Conservation (phyloP, 306 rosid species). For the Malus orientalis region DNA sequence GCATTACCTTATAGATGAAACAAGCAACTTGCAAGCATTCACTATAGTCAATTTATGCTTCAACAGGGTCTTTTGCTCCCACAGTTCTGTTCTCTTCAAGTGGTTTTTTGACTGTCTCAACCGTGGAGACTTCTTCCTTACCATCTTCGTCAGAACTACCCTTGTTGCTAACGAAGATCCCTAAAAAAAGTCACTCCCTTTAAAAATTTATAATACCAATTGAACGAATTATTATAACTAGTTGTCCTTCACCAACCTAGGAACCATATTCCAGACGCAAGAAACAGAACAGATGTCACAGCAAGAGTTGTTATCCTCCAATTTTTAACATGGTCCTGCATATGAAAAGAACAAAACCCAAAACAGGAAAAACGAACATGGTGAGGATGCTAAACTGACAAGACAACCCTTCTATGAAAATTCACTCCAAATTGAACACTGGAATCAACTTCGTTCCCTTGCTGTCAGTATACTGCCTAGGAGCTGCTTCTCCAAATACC, state of each 20-base stretch:
- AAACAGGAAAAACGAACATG: not conserved
- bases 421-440: not conserved
- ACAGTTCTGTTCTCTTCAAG: constrained; percentile 34
- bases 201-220: not conserved
- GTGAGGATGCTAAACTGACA: constrained; percentile 9
- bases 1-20: not conserved
- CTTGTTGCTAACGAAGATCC: constrained; percentile 48
- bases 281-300: constrained; percentile 61
- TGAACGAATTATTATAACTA: constrained; percentile 6
- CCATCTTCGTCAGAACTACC: constrained; percentile 33
- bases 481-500: not conserved
- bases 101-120: constrained; percentile 34
- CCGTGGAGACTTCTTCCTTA: constrained; percentile 26
- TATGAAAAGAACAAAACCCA: constrained; percentile 7
- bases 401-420: not conserved
- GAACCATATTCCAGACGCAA: constrained; percentile 75
- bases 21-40: not conserved
- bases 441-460: not conserved
- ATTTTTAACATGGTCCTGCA: constrained; percentile 60
- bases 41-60: constrained; percentile 24
- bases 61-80: constrained; percentile 10
- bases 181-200: constrained; percentile 18
- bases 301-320: constrained; percentile 68
- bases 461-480: not conserved
- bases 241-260: constrained; percentile 40